Evolutionary conservation across 345 rosid genomes (phyloP), one percentile per base, ranked within the genome.

Genomic region (Populus alba): DNA sequence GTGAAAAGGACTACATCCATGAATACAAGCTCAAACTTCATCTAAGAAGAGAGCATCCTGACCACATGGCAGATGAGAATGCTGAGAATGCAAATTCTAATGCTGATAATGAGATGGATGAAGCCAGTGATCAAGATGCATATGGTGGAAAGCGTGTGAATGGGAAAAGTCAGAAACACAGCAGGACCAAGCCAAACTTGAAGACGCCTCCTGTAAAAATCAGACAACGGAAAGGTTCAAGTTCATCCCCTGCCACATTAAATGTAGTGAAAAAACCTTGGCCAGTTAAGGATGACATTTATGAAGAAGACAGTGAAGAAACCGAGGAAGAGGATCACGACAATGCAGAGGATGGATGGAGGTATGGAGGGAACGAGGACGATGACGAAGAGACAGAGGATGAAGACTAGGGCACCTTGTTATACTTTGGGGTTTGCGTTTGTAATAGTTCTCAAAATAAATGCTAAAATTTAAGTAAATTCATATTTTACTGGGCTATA

Each of bases 21-120:
- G 98, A 94, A 79, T 96, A 96, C 90, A 94, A 96, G 89, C 97
- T 94, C 71, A 96, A 92, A 83, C 98, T 94, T 80, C 99, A 96
- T 86, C 78, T 96, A 62, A 88, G 91, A 85, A 91, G 97, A 70
- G 97, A 94, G 82, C 99, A 96, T 90, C 98, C 95, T 1, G 97
- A 90, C 72, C 97, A 91, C 82, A 81, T 82, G 78, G 73, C 80
- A 1, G 98, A 96, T 65, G 97, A 94, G 81, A 89, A 90, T 47
- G 78, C 86, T 3, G 92, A 91, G 85, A 88, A 84, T 75, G 84
- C 89, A n/a, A 82, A 87, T 13, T 75, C 78, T 1, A 81, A 75
- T 78, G 91, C 80, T 17, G 92, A 90, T 38, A 89, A 89, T 68
- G 95, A 89, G 78, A 73, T 92, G 85, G 99, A 96, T 39, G 98